Conservation (phyloP, 257 asterid species). For the Scutellaria baicalensis region DNA sequence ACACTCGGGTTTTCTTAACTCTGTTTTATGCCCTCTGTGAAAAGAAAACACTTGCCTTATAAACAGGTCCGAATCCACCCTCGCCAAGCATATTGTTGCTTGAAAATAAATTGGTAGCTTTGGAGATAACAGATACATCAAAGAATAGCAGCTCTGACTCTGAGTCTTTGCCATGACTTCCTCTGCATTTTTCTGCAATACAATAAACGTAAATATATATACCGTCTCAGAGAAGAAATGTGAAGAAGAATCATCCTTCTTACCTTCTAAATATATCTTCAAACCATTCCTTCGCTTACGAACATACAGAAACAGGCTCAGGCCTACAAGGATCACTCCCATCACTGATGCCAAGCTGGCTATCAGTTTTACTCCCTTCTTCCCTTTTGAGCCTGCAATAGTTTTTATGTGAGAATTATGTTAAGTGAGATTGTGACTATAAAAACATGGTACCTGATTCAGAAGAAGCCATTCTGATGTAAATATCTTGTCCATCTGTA, state of each 20-base stretch:
- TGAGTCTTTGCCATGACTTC: not conserved
- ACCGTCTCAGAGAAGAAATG: no score
- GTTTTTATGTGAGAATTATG: not conserved
- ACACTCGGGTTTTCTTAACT: no score
- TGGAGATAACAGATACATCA: not conserved
- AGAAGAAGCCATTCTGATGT: slow-evolving; percentile 30
- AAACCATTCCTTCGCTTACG: not conserved
- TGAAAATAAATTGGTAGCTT: slow-evolving; percentile 20
- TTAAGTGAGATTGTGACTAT: not conserved
- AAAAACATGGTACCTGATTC: slow-evolving; percentile 16
- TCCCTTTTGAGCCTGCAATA: not conserved
- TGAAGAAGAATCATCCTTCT: not conserved
- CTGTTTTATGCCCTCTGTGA: no score
- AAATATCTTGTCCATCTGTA: slow-evolving; percentile 19
- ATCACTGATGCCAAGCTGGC: not conserved
- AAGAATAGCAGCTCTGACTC: slow-evolving; percentile 14
- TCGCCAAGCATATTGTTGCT: slow-evolving; percentile 15
- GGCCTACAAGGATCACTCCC: not conserved
- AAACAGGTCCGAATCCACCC: slow-evolving; percentile 28
- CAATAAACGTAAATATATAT: no score
- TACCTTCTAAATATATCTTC: not conserved
- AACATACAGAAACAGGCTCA: not conserved
- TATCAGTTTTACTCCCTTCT: not conserved
- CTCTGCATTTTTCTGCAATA: no score
- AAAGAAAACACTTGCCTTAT: slow-evolving; percentile 3